Evolutionary conservation across 345 rosid genomes (phyloP), one percentile per base, ranked within the genome.

Genomic region (Cardamine chenopodiifolia): DNA sequence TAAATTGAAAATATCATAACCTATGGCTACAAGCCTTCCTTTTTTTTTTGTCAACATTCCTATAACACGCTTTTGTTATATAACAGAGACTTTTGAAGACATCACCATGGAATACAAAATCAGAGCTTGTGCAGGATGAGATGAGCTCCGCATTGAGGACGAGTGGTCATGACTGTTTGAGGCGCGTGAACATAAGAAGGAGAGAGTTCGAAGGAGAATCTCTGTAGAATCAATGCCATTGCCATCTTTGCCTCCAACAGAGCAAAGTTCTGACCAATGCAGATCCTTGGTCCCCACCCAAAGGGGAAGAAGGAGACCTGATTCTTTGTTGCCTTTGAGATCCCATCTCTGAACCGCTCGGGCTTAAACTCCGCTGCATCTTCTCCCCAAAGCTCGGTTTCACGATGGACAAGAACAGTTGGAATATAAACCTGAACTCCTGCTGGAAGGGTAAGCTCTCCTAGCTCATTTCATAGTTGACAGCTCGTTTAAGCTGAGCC

Each of bases 361-460:
- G 93, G 96, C 3, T 88, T 88, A 85, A 88, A 90, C 18, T 86
- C 92, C 15, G 73, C 70, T 20, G 88, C 92, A 70, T 87, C 90
- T 6, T 80, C 82, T 0, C 92, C 96, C 92, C 89, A 89, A 13
- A 86, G 70, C 13, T 71, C 79, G 10, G 75, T 79, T 76, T 87
- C 89, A 5, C 77, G 89, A 39, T 89, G 90, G 32, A 89, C 70
- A 62, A 87, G 71, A 26, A 78, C 13, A n/a, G 76, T 64, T 4
- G 89, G 86, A 59, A 87, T 40, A 66, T 76, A 18, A 1, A 87
- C 7, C 11, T 77, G 66, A 20, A 83, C 83, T 63, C 96, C 90
- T 8, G 79, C 47, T 5, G 90, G 95, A 64, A 87, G 75, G 18
- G 62, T 77, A 53, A 82, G 69, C 42, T 84, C 78, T 44, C 92